Percentiles rank a stretch among this genome's conserved stretches.
Conservation (phyloP, 1,284 basidiomycete species). For the Ganoderma boninense region DNA sequence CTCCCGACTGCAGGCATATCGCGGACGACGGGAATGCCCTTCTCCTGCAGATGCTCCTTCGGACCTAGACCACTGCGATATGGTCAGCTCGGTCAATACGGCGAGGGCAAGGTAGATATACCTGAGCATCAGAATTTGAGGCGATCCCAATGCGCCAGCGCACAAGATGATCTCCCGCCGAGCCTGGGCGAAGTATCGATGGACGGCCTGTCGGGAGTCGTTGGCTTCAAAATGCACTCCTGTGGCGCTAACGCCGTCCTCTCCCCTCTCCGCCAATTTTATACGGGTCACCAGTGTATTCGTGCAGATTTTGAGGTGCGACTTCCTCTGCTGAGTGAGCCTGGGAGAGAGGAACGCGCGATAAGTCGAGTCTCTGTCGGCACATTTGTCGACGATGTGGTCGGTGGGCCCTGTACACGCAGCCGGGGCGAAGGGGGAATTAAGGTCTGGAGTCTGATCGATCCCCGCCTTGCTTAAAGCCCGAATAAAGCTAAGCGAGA, state of each 20-base stretch:
- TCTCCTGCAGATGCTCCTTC: slow-evolving; percentile 36
- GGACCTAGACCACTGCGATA: slow-evolving; percentile 40
- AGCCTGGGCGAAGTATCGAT: slow-evolving; percentile 31
- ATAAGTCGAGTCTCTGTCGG: slow-evolving; percentile 37
- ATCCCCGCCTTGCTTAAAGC: slow-evolving; percentile 33
- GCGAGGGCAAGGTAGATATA: background rate
- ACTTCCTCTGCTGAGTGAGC: slow-evolving; percentile 29
- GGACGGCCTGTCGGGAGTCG: slow-evolving; percentile 12
- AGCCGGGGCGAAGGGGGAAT: slow-evolving; percentile 35
- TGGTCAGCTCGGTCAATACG: background rate
- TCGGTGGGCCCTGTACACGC: slow-evolving; percentile 35
- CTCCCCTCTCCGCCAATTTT: slow-evolving; percentile 9
- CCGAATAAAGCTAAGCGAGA: slow-evolving; percentile 28
- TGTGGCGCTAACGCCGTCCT: slow-evolving; percentile 15
- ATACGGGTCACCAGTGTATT: slow-evolving; percentile 33
- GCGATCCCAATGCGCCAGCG: slow-evolving; percentile 44
- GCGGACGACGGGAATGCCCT: slow-evolving; percentile 37
- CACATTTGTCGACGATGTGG: slow-evolving; percentile 35
- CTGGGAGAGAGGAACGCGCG: slow-evolving; percentile 40
- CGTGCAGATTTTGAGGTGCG: slow-evolving; percentile 41
- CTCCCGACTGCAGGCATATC: slow-evolving; percentile 44
- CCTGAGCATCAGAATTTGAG: slow-evolving; percentile 47
- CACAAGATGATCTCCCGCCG: slow-evolving; percentile 43
- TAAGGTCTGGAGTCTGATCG: slow-evolving; percentile 38
- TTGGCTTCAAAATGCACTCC: slow-evolving; percentile 27